A percentile compares a stretch with the other conserved stretches of the same genome.
These are phyloP conservation scores for Neurospora sp. DNA, from an alignment of 495 filamentous ascomycete genomes.

Conservation along the genomic window DNA sequence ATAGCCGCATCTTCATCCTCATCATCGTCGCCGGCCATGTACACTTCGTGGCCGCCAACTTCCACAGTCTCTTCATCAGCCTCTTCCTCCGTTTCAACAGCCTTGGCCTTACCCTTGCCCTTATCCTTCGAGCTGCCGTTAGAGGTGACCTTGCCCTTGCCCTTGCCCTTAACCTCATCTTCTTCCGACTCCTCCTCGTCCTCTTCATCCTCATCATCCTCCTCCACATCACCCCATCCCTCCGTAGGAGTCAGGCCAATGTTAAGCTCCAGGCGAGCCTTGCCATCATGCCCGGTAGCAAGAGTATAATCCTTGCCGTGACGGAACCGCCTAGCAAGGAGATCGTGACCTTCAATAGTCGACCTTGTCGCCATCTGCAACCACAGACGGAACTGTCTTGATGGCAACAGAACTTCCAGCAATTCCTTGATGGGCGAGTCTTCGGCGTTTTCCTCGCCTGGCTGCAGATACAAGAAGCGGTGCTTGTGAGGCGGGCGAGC, in stretches of 20 bases:
- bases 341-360: conserved; percentile 51
- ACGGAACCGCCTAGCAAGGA: conserved; percentile 76
- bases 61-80: conserved; percentile 32
- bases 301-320: conserved; percentile 84
- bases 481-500: conserved; percentile 92
- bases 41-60: conserved; percentile 81
- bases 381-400: conserved; percentile 83
- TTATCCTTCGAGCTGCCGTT: conserved; percentile 22
- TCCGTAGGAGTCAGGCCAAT: conserved; percentile 70
- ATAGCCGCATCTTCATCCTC: conserved; percentile 71
- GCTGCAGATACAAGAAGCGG: conserved; percentile 73
- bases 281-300: conserved; percentile 71
- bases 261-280: conserved; percentile 77
- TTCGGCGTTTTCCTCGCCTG: conserved; percentile 13
- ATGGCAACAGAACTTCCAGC: conserved; percentile 68
- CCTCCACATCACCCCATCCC: conserved; percentile 73
- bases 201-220: conserved; percentile 39
- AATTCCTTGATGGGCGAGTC: conserved; percentile 62
- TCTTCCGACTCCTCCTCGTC: conserved; percentile 27
- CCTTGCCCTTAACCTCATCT: conserved; percentile 30
- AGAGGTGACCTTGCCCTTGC: conserved; percentile 34
- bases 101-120: conserved; percentile 15
- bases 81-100: conserved; percentile 11
- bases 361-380: conserved; percentile 68
- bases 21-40: conserved; percentile 82